Percentiles rank a stretch among this genome's conserved stretches.
phyloP scores from a whole-genome alignment of 768 basidiomycete genomes.

The Amanita polypyramis region DNA sequence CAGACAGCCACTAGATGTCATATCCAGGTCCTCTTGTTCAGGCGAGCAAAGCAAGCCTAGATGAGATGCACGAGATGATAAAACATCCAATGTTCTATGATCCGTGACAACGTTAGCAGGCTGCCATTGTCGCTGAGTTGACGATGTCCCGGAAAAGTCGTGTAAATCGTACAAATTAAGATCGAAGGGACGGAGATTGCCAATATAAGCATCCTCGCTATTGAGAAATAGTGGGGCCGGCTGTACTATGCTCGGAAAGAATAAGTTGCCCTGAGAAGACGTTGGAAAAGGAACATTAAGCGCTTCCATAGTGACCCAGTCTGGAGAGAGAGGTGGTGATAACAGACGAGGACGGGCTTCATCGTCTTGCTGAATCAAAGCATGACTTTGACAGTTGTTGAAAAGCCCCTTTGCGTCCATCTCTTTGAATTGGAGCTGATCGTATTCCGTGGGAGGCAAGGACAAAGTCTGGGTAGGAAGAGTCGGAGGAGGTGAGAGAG shows the following conservation, averaged over 20 bases:
- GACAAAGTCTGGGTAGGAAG: conserved; percentile 24
- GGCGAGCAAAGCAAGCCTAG: neutral
- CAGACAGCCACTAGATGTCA: neutral
- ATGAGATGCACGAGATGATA: neutral
- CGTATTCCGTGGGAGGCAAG: conserved; percentile 25
- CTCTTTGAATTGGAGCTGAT: conserved; percentile 7
- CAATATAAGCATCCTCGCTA: neutral
- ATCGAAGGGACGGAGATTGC: neutral
- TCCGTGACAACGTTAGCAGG: neutral
- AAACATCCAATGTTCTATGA: neutral
- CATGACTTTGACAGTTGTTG: neutral
- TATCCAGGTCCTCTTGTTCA: neutral
- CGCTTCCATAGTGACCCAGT: conserved; percentile 15
- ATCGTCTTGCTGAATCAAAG: conserved; percentile 8
- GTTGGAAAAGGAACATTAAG: neutral
- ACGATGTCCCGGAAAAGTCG: neutral
- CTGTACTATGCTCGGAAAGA: conserved; percentile 1
- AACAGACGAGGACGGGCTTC: conserved; percentile 13
- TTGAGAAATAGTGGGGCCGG: neutral
- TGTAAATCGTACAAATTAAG: neutral
- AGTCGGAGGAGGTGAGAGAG: conserved; percentile 33
- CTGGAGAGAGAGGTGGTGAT: conserved; percentile 24
- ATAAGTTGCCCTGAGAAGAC: conserved; percentile 12
- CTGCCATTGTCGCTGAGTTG: neutral
- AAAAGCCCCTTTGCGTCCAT: neutral